Evolutionary conservation across 1,284 basidiomycete species (phyloP).

Genomic region (Trichosporon sp.): DNA sequence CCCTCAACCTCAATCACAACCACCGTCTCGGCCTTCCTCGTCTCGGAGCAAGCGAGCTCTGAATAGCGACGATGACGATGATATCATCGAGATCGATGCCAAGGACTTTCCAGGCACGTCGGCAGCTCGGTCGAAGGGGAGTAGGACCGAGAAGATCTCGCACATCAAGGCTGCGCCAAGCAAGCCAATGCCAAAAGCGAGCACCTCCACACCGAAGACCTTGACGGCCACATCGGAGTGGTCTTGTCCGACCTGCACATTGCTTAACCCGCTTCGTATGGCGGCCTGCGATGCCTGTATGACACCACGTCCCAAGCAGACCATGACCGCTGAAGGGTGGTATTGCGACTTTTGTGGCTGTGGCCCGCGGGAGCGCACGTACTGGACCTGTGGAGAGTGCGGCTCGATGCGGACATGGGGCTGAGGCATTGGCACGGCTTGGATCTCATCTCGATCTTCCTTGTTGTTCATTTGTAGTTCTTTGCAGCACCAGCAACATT

Average conservation of each 20-base stretch:
- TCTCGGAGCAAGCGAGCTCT: neutral
- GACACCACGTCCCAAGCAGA: conserved; percentile 50
- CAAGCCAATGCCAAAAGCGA: neutral
- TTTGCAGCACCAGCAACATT: neutral
- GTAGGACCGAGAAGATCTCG: neutral
- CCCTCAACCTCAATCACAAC: neutral
- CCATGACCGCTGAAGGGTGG: conserved; percentile 53
- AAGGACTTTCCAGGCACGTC: neutral
- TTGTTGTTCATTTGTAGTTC: neutral
- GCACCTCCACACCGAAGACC: conserved; percentile 2
- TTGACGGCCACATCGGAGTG: conserved; percentile 49
- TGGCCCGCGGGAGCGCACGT: conserved; percentile 57
- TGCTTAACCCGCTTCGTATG: conserved; percentile 55
- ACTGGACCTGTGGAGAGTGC: conserved; percentile 70
- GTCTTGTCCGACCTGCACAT: conserved; percentile 66
- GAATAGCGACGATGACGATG: neutral
- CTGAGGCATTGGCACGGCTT: conserved; percentile 4
- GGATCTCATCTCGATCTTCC: neutral
- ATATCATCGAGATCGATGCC: conserved; percentile 2
- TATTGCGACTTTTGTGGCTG: conserved; percentile 63
- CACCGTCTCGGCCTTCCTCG: neutral
- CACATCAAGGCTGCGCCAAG: neutral
- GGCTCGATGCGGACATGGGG: conserved; percentile 58
- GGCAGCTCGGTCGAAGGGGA: neutral
- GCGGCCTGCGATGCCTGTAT: conserved; percentile 62